These are phyloP conservation scores for Akanthomyces lecanii DNA, from an alignment of 2,329 filamentous ascomycete genomes.

Conservation along the genomic window DNA sequence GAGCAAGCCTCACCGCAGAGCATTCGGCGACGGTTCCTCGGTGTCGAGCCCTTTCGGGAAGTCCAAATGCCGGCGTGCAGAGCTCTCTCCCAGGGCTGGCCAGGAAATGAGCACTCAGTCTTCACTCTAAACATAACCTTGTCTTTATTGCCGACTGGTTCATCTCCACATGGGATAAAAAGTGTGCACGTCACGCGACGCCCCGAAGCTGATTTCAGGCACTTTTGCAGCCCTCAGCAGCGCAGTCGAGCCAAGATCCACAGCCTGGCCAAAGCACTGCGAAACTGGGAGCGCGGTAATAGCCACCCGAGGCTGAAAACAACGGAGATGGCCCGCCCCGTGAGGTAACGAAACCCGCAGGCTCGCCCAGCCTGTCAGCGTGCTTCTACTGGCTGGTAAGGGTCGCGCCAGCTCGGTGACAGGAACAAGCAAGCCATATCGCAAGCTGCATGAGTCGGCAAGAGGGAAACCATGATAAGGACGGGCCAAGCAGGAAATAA, in stretches of 20 bases:
- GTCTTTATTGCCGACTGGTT: neutral
- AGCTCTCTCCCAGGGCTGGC: neutral
- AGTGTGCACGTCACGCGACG: conserved; percentile 9
- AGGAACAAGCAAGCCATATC: neutral
- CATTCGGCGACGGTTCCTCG: neutral
- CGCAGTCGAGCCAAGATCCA: neutral
- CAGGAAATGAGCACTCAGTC: neutral
- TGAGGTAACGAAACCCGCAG: neutral
- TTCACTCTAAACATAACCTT: neutral
- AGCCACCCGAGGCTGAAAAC: neutral
- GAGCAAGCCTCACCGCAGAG: neutral
- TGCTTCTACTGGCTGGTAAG: neutral
- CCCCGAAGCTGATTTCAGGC: neutral
- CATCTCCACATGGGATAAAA: conserved; percentile 4
- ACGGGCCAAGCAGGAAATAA: neutral
- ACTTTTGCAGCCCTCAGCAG: neutral
- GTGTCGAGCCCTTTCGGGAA: neutral
- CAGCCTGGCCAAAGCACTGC: neutral
- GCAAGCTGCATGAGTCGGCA: neutral
- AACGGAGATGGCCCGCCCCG: neutral
- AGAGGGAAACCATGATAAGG: neutral
- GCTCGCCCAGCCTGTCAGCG: neutral
- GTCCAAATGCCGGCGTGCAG: neutral
- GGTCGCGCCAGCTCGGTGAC: neutral
- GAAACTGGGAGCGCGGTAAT: conserved; percentile 7